Evolutionary conservation across 192 early-diverging fungal genomes (phyloP), one percentile per base, ranked within the genome.

Genomic region (Coemansia sp.): DNA sequence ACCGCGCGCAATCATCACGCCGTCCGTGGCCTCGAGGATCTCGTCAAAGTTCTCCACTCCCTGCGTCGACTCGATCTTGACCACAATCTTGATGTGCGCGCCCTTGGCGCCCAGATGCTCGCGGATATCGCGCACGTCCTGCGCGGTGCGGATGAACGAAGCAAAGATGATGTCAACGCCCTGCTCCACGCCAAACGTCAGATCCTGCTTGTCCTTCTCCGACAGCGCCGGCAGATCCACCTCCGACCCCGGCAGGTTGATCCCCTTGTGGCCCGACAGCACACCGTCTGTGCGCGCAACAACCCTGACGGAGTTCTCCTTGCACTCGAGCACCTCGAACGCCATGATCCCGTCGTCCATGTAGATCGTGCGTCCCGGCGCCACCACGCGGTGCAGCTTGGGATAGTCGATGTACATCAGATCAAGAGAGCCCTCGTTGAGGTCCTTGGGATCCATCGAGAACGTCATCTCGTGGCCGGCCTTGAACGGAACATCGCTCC

Each of bases 41-140:
- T 95, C 96, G 82, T 98, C 97, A 92, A 99, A 98, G 87, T 99
- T 98, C 81, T 92, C 87, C 40, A 99, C 89, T 66, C 96, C 97
- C 85, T 99, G 94, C 71, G 95, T 94, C 70, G 92, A 95, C 84
- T 99, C 97, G 69, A 99, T 98, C 87, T 99, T 99, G 74, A 89
- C 88, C 58, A 99, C 95, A 68, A 98, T 95, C 86, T 93, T 92
- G 87, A 98, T 98, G 62, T 86, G 66, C 68, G 88, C 90, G 56
- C 93, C 94, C 49, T 87, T 79, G 54, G 89, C 88, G 32, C 92
- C 92, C 37, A 98, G 85, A 46, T 97, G 86, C 21, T 85, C 79
- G 71, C 95, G 90, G 80, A 98, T 96, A 67, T 95, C 93, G 36
- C 70, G 82, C 58, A 98, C 90, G 77, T 98, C 97, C 68, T 93